phyloP scores from a whole-genome alignment of 371 early-diverging fungal genomes.

The Mortierella sp. region DNA sequence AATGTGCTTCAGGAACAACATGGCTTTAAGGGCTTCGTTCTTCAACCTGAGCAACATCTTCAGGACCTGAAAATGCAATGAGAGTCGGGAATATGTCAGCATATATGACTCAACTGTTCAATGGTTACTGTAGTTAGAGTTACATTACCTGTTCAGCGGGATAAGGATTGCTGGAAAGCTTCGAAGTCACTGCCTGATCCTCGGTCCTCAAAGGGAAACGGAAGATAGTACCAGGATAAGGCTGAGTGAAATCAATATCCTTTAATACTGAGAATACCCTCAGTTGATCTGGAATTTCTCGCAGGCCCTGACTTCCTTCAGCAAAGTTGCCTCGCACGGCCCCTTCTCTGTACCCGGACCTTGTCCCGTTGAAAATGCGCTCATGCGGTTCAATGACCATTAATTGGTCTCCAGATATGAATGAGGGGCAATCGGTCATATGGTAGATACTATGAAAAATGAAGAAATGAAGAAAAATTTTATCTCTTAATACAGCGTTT shows the following conservation, averaged over 20 bases:
- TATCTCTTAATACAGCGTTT: background rate
- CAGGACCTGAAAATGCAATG: constrained; percentile 16
- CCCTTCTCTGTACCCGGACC: constrained; percentile 1
- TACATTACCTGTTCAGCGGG: constrained; percentile 21
- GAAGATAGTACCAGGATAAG: constrained; percentile 45
- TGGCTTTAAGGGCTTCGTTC: constrained; percentile 37
- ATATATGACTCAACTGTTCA: background rate
- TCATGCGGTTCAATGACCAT: constrained; percentile 55
- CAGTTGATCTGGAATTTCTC: constrained; percentile 27
- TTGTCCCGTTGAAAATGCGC: constrained; percentile 29
- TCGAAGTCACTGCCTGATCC: constrained; percentile 17
- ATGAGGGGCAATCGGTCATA: constrained; percentile 56
- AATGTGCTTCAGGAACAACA: constrained; percentile 52
- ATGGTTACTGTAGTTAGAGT: too few species aligned
- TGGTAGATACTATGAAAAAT: constrained; percentile 45
- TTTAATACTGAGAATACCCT: constrained; percentile 21
- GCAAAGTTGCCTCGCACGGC: constrained; percentile 29
- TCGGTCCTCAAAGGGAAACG: constrained; percentile 38
- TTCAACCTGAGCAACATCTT: constrained; percentile 32
- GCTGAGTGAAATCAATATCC: constrained; percentile 30
- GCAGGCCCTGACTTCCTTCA: background rate
- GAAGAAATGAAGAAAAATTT: background rate
- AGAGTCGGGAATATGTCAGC: background rate
- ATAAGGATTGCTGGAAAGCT: constrained; percentile 21
- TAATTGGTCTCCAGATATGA: constrained; percentile 40